Percentiles rank a stretch among this genome's conserved stretches.
Conservation (phyloP, 176 grass and related monocot genomes). For the Lolium rigidum region DNA sequence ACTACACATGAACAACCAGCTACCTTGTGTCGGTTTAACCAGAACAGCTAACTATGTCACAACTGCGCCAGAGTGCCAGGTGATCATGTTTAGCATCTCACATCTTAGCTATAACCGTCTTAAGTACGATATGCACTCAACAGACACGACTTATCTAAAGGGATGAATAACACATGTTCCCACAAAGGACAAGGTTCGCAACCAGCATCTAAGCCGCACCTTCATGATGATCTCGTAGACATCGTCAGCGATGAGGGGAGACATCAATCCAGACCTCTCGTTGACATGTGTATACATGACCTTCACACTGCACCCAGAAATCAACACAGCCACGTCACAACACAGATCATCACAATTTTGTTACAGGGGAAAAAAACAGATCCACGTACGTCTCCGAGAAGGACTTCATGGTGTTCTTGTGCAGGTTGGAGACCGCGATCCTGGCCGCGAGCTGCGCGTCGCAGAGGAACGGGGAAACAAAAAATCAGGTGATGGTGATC, state of each 20-base stretch:
- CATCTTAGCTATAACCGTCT: too few species aligned
- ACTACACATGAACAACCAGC: background rate
- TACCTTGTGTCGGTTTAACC: too few species aligned
- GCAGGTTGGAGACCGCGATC: constrained; percentile 91
- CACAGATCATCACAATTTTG: background rate
- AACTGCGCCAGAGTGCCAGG: too few species aligned
- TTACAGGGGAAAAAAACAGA: background rate
- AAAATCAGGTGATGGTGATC: background rate
- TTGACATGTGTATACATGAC: constrained; percentile 60
- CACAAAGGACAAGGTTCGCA: too few species aligned
- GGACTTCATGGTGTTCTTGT: constrained; percentile 82
- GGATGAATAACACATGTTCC: too few species aligned
- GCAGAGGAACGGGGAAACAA: too few species aligned
- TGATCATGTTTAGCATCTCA: too few species aligned
- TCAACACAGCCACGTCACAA: background rate
- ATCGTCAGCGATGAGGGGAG: constrained; percentile 84
- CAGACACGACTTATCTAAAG: too few species aligned
- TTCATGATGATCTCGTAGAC: constrained; percentile 78
- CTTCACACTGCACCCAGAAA: constrained; percentile 63
- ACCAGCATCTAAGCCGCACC: constrained; percentile 24
- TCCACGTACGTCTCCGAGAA: constrained; percentile 76
- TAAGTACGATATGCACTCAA: too few species aligned
- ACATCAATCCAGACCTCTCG: constrained; percentile 65
- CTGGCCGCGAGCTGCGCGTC: constrained; percentile 75
- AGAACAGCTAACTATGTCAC: background rate